Percentiles rank a stretch among this genome's conserved stretches.
These are phyloP conservation scores for Aspergillus affinis DNA, from an alignment of 495 filamentous ascomycete species.

Conservation along the genomic window DNA sequence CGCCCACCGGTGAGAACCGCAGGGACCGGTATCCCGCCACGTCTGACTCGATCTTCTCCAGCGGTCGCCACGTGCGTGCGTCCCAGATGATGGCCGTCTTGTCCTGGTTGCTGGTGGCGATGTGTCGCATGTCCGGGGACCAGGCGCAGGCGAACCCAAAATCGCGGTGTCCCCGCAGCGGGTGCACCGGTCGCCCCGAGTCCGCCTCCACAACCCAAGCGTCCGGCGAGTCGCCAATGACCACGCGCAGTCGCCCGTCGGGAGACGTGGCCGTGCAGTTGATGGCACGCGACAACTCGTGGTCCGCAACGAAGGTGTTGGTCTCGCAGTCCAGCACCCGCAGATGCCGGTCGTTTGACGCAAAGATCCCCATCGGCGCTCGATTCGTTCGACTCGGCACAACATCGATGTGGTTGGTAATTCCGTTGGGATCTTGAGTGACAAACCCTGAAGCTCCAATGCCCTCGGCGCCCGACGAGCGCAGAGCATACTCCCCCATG, in stretches of 20 bases:
- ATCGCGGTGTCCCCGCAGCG: slow-evolving; percentile 70
- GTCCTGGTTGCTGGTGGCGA: slow-evolving; percentile 92
- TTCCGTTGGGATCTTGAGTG: slow-evolving; percentile 66
- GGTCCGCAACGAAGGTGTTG: slow-evolving; percentile 60
- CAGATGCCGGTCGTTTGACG: slow-evolving; percentile 77
- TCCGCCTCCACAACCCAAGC: slow-evolving; percentile 65
- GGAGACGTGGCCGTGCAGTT: slow-evolving; percentile 85
- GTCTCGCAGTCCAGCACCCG: slow-evolving; percentile 73
- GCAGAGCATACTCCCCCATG: slow-evolving; percentile 74
- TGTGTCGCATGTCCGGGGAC: slow-evolving; percentile 82
- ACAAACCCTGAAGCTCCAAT: slow-evolving; percentile 61
- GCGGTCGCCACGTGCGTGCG: slow-evolving; percentile 65
- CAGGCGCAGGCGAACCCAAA: slow-evolving; percentile 89
- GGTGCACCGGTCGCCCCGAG: slow-evolving; percentile 53
- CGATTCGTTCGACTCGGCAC: slow-evolving; percentile 58
- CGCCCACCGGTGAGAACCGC: slow-evolving; percentile 77
- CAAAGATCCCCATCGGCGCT: slow-evolving; percentile 69
- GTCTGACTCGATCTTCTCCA: slow-evolving; percentile 67
- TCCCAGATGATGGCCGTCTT: slow-evolving; percentile 83
- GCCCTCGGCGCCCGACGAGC: slow-evolving; percentile 46
- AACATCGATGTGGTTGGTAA: slow-evolving; percentile 85
- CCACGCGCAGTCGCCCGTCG: slow-evolving; percentile 73
- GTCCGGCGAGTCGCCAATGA: slow-evolving; percentile 66
- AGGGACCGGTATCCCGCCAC: slow-evolving; percentile 77
- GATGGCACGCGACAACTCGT: slow-evolving; percentile 64